Evolutionary conservation across 1,284 basidiomycete species (phyloP), one percentile per base, ranked within the genome.

Genomic region (Thelephora terrestris): DNA sequence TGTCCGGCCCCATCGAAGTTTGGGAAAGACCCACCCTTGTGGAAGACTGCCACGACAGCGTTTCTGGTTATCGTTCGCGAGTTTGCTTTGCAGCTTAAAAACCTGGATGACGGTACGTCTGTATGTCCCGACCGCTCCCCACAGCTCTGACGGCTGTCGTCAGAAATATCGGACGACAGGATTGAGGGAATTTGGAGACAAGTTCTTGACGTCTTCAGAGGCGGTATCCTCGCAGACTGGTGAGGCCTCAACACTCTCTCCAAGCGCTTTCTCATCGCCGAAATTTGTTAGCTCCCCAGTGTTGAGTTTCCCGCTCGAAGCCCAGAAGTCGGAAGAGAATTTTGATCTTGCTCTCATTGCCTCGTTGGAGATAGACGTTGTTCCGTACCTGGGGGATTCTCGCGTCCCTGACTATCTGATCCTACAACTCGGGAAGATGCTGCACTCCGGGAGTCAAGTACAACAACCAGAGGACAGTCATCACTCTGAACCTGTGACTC

Each of bases 1-100:
- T 96, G 94, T 61, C 93, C 94, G 0, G 69, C 85, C 0, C 75
- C 93, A 1, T 91, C 84, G 39, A 91, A 85, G 61, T 89, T 81
- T 58, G 89, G 88, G 1, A 81, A 86, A 47, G 91, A 91, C 60
- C 66, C 64, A n/a, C 90, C 91, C 0, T 66, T 96, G 7, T 96
- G 92, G 93, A 92, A 91, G 65, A 92, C 89, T 0, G 91, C 91
- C 2, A 85, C 86, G 9, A 78, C 71, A 4, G 78, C 73, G 57
- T 86, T 89, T 62, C 65, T 89, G 55, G 69, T 69, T 14, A 73
- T 86, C 45, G 79, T 87, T 43, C 84, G 78, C 51, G 82, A 83
- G 52, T 77, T 76, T 54, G 71, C 75, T 2, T 53, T 60, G 34
- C 74, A 73, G 51, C 65, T 86, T 38, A 65, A 75, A 52, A 56